These are phyloP conservation scores for Paraphaeosphaeria minitans DNA, from an alignment of 2,329 filamentous ascomycete genomes.

Conservation along the genomic window DNA sequence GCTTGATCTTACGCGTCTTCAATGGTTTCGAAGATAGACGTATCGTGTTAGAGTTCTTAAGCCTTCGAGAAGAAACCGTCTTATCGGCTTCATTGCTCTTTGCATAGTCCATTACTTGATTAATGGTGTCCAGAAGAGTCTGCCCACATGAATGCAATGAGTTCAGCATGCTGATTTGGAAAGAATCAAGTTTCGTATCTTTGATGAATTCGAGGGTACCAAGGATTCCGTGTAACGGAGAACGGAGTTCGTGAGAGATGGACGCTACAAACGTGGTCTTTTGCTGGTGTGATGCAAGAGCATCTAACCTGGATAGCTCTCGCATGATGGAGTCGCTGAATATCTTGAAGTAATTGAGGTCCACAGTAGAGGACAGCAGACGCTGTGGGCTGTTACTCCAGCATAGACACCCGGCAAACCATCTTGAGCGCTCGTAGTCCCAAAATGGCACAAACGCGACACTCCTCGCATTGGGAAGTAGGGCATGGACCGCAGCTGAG, in stretches of 20 bases:
- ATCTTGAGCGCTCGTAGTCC: slow-evolving; percentile 45
- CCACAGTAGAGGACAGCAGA: slow-evolving; percentile 34
- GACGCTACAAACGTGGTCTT: slow-evolving; percentile 45
- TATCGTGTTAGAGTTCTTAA: slow-evolving; percentile 37
- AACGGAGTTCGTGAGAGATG: slow-evolving; percentile 53
- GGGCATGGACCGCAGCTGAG: slow-evolving; percentile 55
- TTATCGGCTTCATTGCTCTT: slow-evolving; percentile 30
- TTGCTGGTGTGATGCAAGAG: slow-evolving; percentile 46
- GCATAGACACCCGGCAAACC: slow-evolving; percentile 44
- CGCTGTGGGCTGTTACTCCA: slow-evolving; percentile 41
- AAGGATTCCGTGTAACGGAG: slow-evolving; percentile 62
- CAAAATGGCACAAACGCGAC: slow-evolving; percentile 48
- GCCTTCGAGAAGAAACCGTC: slow-evolving; percentile 17
- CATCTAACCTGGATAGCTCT: slow-evolving; percentile 60
- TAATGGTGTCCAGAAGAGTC: slow-evolving; percentile 51
- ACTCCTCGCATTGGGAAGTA: slow-evolving; percentile 50
- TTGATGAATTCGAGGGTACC: slow-evolving; percentile 48
- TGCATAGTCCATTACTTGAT: slow-evolving; percentile 41
- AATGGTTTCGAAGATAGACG: slow-evolving; percentile 35
- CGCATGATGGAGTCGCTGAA: slow-evolving; percentile 60
- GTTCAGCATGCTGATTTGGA: slow-evolving; percentile 31
- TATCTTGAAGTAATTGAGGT: slow-evolving; percentile 43
- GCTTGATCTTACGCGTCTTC: slow-evolving; percentile 27
- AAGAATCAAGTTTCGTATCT: slow-evolving; percentile 26
- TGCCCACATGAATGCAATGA: slow-evolving; percentile 49